phyloP scores from a whole-genome alignment of 768 basidiomycete genomes.

The Ramaria rubella region DNA sequence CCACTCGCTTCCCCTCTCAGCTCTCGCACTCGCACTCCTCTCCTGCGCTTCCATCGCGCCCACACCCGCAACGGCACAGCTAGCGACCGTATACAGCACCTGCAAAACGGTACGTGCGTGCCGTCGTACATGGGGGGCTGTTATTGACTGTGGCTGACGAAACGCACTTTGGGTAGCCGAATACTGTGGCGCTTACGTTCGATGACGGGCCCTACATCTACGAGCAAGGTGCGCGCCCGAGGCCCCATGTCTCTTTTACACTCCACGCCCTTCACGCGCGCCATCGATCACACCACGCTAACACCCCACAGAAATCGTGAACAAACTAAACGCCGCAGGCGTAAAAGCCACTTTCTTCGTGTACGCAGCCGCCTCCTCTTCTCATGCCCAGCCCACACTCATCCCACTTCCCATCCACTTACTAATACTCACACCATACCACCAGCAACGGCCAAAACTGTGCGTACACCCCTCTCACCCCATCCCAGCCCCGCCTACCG shows the following conservation, averaged over 20 bases:
- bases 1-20: neutral
- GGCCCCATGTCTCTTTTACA: neutral
- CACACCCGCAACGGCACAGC: neutral
- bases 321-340: neutral
- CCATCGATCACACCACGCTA: neutral
- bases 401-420: neutral
- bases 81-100: neutral
- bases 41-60: neutral
- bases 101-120: neutral
- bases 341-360: slow-evolving; percentile 8
- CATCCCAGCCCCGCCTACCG: neutral
- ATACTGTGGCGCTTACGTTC: slow-evolving; percentile 19
- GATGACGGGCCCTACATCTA: slow-evolving; percentile 22
- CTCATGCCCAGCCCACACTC: too few species aligned
- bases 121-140: neutral
- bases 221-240: slow-evolving; percentile 11
- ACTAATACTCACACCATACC: neutral
- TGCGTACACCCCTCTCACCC: neutral
- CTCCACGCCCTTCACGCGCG: neutral
- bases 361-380: neutral
- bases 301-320: neutral
- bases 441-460: slow-evolving; percentile 8
- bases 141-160: neutral
- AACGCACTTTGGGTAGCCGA: slow-evolving; percentile 1
- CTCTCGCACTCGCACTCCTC: neutral